Evolutionary conservation across 495 filamentous ascomycete species (phyloP), one percentile per base, ranked within the genome.

Genomic region (Hyaloscypha variabilis): DNA sequence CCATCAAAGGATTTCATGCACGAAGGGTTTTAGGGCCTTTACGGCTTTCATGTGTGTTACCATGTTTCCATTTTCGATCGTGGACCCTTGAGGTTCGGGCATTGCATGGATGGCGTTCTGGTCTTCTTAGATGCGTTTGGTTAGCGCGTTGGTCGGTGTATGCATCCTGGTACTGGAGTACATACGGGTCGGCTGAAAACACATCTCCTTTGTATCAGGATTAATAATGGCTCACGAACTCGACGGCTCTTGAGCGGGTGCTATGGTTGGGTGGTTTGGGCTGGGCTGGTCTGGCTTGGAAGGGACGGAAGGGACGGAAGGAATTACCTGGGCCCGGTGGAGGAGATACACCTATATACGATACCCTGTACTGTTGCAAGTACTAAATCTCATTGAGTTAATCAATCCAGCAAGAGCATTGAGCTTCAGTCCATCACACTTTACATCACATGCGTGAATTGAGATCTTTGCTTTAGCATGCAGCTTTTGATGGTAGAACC

Each of bases 71-170:
- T 46, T 19, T 46, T 46, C 39, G 1, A 17, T 46, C 39, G 19
- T 4, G 39, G 39, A 46, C 17, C 3, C 39, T 4, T 46, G 19
- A 17, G 39, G 31, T 34, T 6, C 39, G 19, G 13, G 39, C 39
- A 46, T 46, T 46, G 51, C 51, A 54, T 54, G 25, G 25, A 8
- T 54, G 51, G 51, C 51, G 51, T 54, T 54, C 26, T 25, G 25
- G 21, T 46, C 39, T 26, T 24, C 11, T 6, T 51, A 51, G 49
- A 51, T 19, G 49, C n/a, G 49, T 24, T 51, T 19, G 49, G 49
- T 6, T 19, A 19, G 49, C 49, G 49, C 23, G 6, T 51, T 19
- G 49, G 23, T n/a, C n/a, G 49, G 23, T 6, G 17, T 54, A 23
- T 28, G 39, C 39, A 46, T 46, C 39, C 39, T 17, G 39, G 6